A percentile compares a stretch with the other conserved stretches of the same genome.
Evolutionary conservation across 2,329 filamentous ascomycete species (phyloP).

Genomic region (Exophiala calicioides): DNA sequence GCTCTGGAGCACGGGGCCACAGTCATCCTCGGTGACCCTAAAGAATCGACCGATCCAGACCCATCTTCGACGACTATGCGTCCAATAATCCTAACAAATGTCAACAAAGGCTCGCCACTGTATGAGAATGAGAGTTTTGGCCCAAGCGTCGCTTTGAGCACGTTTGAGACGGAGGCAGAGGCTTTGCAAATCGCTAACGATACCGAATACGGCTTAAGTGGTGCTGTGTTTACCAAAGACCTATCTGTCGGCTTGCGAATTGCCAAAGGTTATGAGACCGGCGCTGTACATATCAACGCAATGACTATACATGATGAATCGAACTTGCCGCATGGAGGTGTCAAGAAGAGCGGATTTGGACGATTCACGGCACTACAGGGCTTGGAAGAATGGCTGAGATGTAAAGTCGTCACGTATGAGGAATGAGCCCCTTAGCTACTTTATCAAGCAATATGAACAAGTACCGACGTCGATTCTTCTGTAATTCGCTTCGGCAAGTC

Average conservation of each 20-base stretch:
- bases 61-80: constrained; percentile 46
- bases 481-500: too few species aligned
- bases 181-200: constrained; percentile 75
- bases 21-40: constrained; percentile 55
- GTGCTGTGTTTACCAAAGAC: constrained; percentile 71
- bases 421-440: too few species aligned
- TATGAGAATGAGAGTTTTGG: constrained; percentile 76
- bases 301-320: constrained; percentile 65
- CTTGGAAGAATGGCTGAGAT: constrained; percentile 62
- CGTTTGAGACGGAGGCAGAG: constrained; percentile 59
- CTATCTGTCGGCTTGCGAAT: constrained; percentile 60
- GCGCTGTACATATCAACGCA: constrained; percentile 36
- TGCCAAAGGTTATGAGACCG: constrained; percentile 64
- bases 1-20: constrained; percentile 60
- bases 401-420: constrained; percentile 63
- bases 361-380: constrained; percentile 58
- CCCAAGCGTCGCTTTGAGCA: constrained; percentile 68
- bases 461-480: too few species aligned
- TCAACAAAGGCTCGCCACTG: constrained; percentile 66
- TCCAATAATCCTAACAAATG: constrained; percentile 16
- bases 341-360: constrained; percentile 64
- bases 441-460: too few species aligned
- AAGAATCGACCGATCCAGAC: constrained; percentile 40
- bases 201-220: constrained; percentile 72
- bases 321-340: constrained; percentile 65